A percentile compares a stretch with the other conserved stretches of the same genome.
Evolutionary conservation across 345 rosid species (phyloP).

Genomic region (Boechera retrofracta): DNA sequence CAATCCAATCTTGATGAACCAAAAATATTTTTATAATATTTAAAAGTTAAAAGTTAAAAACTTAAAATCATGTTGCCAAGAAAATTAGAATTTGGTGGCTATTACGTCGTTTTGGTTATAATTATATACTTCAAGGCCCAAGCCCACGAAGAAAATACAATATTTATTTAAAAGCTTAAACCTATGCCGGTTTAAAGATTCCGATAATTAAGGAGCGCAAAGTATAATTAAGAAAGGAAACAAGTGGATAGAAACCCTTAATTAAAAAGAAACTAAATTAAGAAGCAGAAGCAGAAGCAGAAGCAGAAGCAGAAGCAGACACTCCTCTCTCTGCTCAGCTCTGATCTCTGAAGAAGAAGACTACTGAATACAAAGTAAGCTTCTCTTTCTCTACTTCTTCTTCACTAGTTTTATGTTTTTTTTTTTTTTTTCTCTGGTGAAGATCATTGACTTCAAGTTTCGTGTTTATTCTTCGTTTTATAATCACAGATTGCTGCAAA

Average conservation of each 20-base stretch:
- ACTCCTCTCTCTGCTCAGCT: slow-evolving; percentile 16
- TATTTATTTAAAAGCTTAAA: neutral
- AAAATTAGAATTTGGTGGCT: neutral
- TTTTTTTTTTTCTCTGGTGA: slow-evolving; percentile 3
- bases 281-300: neutral
- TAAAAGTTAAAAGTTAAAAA: no score
- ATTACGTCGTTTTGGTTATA: neutral
- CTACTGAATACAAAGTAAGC: neutral
- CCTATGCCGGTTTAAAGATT: neutral
- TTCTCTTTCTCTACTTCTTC: neutral
- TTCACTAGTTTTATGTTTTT: neutral
- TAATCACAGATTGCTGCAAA: slow-evolving; percentile 30
- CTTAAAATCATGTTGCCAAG: neutral
- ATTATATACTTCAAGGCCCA: neutral
- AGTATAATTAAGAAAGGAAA: neutral
- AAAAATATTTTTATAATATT: no score
- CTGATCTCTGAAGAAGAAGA: slow-evolving; percentile 29
- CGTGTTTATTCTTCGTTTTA: slow-evolving; percentile 8
- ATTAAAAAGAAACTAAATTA: neutral
- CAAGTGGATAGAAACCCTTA: neutral
- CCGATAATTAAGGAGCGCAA: neutral
- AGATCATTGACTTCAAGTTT: slow-evolving; percentile 21
- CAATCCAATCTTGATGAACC: no score
- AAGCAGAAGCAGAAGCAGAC: neutral
- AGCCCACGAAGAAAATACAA: neutral